Conservation (phyloP, 202 grass and related monocot species). For the Miscanthus sacchariflorus region DNA sequence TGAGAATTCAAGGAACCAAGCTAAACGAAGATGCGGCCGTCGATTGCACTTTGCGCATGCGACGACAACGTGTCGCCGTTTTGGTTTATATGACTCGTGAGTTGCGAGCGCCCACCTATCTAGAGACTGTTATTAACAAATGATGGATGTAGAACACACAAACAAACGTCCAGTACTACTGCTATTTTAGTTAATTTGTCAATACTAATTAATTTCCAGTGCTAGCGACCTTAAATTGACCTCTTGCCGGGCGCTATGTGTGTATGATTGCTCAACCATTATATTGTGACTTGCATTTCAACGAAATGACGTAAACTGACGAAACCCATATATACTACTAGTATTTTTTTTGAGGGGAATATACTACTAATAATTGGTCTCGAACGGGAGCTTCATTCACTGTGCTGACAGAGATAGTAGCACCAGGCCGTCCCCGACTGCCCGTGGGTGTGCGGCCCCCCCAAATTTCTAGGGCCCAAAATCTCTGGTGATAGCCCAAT, state of each 20-base stretch:
- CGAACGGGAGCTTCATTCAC: too few species aligned
- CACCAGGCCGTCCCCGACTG: too few species aligned
- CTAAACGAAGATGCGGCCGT: not conserved
- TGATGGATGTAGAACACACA: constrained; percentile 14
- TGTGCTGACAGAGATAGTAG: too few species aligned
- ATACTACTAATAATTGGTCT: too few species aligned
- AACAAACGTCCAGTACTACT: not conserved
- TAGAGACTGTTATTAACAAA: not conserved
- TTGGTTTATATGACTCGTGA: not conserved
- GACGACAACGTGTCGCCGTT: not conserved
- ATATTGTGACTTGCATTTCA: not conserved
- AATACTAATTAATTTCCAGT: not conserved
- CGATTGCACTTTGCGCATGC: constrained; percentile 1
- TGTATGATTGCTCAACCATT: constrained; percentile 13
- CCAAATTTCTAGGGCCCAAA: too few species aligned
- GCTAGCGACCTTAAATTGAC: constrained; percentile 24
- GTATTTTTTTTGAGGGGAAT: not conserved
- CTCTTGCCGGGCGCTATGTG: not conserved
- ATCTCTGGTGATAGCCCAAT: too few species aligned
- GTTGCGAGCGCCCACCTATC: constrained; percentile 9
- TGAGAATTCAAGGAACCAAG: constrained; percentile 2
- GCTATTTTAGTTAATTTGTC: not conserved
- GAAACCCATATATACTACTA: not conserved
- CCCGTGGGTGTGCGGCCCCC: too few species aligned
- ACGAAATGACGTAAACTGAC: not conserved